phyloP scores from a whole-genome alignment of 345 rosid species.

The Salix suchowensis region DNA sequence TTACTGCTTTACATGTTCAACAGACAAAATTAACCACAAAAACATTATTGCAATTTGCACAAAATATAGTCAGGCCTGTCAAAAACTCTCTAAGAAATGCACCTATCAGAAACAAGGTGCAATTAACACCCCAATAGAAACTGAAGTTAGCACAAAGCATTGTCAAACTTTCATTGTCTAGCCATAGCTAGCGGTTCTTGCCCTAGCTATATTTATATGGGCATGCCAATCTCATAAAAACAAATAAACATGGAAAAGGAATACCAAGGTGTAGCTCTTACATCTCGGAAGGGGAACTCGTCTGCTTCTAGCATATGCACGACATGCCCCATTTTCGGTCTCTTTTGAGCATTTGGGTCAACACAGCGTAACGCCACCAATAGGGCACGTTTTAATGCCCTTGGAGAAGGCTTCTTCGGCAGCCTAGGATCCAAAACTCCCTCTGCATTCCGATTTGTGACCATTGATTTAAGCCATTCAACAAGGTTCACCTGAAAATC shows the following conservation, averaged over 20 bases:
- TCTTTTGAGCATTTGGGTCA: slow-evolving; percentile 89
- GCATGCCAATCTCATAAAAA: not conserved
- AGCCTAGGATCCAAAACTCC: slow-evolving; percentile 80
- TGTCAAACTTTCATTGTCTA: not conserved
- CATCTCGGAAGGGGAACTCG: slow-evolving; percentile 73
- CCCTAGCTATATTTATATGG: not conserved
- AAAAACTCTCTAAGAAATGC: not conserved
- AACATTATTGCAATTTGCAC: not conserved
- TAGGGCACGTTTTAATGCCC: slow-evolving; percentile 82
- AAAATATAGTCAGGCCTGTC: not conserved
- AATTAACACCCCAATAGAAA: not conserved
- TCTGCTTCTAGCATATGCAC: slow-evolving; percentile 98
- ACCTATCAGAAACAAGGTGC: not conserved
- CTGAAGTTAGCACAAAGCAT: not conserved
- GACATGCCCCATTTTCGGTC: slow-evolving; percentile 96
- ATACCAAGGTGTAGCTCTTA: slow-evolving; percentile 13
- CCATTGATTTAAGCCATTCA: slow-evolving; percentile 92
- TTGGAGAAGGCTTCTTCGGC: slow-evolving; percentile 68
- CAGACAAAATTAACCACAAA: not conserved
- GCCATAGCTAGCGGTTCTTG: not conserved
- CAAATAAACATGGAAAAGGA: not conserved
- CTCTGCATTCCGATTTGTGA: slow-evolving; percentile 71
- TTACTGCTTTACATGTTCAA: not conserved
- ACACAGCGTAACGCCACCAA: slow-evolving; percentile 88
- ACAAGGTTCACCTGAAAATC: slow-evolving; percentile 73